A percentile compares a stretch with the other conserved stretches of the same genome.
These are phyloP conservation scores for Psidium guajava DNA, from an alignment of 345 rosid genomes.

Conservation along the genomic window DNA sequence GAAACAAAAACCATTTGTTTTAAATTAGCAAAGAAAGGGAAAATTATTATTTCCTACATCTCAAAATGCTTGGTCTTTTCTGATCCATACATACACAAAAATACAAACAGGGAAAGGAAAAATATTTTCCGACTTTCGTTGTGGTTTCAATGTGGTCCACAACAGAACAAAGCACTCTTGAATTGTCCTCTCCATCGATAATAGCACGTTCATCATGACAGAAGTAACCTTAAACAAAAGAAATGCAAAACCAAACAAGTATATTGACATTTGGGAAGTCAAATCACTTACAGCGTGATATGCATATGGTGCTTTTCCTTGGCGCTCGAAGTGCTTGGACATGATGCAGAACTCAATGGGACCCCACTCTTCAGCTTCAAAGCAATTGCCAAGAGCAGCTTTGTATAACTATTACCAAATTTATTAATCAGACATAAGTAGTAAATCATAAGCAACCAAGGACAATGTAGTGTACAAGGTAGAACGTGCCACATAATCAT, in stretches of 20 bases:
- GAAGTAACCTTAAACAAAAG: not conserved
- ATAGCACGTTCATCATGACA: not conserved
- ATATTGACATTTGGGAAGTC: not conserved
- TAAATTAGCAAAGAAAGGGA: not conserved
- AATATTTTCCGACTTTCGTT: not conserved
- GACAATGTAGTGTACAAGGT: constrained; percentile 5
- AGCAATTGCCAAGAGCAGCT: constrained; percentile 85
- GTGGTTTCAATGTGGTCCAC: not conserved
- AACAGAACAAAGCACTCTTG: not conserved
- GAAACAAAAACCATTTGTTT: not conserved
- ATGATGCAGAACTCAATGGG: constrained; percentile 70
- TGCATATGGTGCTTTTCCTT: constrained; percentile 84
- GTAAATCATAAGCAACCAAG: not conserved
- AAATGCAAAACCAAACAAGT: not conserved
- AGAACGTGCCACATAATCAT: not conserved
- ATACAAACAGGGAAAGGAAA: not conserved
- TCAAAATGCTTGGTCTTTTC: not conserved
- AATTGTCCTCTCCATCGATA: not conserved
- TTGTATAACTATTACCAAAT: constrained; percentile 45
- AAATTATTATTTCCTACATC: not conserved
- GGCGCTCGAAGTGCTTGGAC: constrained; percentile 91
- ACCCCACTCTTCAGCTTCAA: constrained; percentile 81
- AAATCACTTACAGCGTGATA: constrained; percentile 75
- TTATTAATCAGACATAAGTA: not conserved
- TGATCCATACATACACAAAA: not conserved